Percentiles rank a stretch among this genome's conserved stretches.
Conservation (phyloP, 352 stramenopile genomes). For the Saprolegnia diclina region DNA sequence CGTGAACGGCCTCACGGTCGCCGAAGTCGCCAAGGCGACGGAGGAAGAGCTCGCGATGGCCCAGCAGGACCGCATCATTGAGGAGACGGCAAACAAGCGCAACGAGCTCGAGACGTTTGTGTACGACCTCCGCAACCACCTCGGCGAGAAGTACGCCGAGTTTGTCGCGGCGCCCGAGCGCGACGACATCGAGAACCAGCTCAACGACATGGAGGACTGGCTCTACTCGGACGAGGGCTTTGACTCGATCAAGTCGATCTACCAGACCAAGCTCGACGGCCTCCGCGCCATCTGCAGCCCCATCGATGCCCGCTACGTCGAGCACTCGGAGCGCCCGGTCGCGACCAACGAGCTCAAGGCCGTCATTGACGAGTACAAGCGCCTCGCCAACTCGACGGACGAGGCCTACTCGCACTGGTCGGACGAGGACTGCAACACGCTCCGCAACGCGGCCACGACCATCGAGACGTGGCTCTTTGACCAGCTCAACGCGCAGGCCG, state of each 20-base stretch:
- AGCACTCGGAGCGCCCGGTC: constrained; percentile 84
- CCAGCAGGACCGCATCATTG: constrained; percentile 92
- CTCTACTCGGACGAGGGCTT: constrained; percentile 99
- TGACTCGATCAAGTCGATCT: constrained; percentile 96
- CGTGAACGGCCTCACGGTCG: constrained; percentile 48
- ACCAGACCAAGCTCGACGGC: constrained; percentile 92
- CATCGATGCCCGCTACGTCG: constrained; percentile 89
- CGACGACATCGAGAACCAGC: constrained; percentile 74
- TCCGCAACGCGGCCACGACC: constrained; percentile 85
- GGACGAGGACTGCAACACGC: constrained; percentile 91
- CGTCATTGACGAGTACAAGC: constrained; percentile 93
- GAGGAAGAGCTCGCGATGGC: constrained; percentile 94
- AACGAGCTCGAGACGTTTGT: constrained; percentile 99
- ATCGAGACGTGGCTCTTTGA: constrained; percentile 95
- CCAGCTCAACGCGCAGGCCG: constrained; percentile 92
- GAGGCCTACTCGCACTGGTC: constrained; percentile 94
- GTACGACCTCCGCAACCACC: constrained; percentile 98
- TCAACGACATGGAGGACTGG: constrained; percentile 96
- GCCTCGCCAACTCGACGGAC: constrained; percentile 90
- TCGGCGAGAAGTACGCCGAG: constrained; percentile 71
- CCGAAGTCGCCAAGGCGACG: constrained; percentile 57
- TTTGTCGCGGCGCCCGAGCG: constrained; percentile 91
- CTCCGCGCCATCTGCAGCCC: constrained; percentile 90
- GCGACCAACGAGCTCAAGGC: constrained; percentile 88
- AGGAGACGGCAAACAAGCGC: constrained; percentile 97